phyloP scores from a whole-genome alignment of 306 rosid species.

The Purshia tridentata region DNA sequence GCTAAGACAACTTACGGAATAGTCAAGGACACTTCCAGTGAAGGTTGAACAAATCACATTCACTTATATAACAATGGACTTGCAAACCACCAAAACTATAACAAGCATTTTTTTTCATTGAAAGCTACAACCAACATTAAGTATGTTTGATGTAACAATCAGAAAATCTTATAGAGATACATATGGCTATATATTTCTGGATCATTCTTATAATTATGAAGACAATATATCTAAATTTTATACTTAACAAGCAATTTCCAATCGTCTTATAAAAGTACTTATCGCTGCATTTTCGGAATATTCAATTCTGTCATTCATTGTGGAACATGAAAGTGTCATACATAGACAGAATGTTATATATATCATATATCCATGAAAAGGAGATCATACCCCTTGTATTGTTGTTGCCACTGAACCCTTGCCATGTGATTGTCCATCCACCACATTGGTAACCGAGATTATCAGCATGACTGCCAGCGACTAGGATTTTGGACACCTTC shows the following conservation, averaged over 20 bases:
- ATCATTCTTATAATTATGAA: not conserved
- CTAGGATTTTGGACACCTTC: slow-evolving; percentile 62
- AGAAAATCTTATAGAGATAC: not conserved
- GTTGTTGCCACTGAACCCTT: slow-evolving; percentile 80
- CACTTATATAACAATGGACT: too few species aligned
- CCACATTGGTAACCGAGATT: slow-evolving; percentile 98
- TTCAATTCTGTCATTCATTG: not conserved
- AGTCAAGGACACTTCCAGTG: not conserved
- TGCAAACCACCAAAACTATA: too few species aligned
- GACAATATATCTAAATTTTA: not conserved
- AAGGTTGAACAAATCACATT: too few species aligned
- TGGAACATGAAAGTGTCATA: not conserved
- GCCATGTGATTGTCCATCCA: slow-evolving; percentile 98
- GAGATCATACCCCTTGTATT: slow-evolving; percentile 65
- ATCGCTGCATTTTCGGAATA: not conserved
- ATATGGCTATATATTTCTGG: not conserved
- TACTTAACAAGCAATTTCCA: not conserved
- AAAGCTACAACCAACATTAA: not conserved
- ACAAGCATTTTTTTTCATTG: not conserved
- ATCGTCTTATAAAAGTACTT: not conserved
- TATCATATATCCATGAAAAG: slow-evolving; percentile 18
- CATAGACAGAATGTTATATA: not conserved
- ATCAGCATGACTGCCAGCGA: slow-evolving; percentile 87
- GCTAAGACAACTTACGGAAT: too few species aligned
- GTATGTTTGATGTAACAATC: not conserved